Evolutionary conservation across 305 asterid genomes (phyloP).

Genomic region (Fraxinus greggii): DNA sequence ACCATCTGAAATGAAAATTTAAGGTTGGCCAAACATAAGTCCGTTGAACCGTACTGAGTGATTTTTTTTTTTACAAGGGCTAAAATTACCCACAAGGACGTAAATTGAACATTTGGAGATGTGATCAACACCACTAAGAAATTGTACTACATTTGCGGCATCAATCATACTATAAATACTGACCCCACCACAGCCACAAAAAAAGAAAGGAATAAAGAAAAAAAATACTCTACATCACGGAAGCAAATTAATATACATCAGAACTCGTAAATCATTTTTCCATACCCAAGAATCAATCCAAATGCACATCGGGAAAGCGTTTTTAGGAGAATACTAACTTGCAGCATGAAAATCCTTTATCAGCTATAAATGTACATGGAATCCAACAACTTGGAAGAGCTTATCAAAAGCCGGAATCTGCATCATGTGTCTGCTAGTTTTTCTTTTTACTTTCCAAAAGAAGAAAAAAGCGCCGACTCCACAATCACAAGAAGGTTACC

Average conservation of each 20-base stretch:
- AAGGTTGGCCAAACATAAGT: not conserved
- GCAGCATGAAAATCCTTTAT: not conserved
- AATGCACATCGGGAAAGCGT: not conserved
- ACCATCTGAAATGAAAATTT: not conserved
- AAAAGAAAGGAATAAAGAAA: not conserved
- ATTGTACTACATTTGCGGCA: not conserved
- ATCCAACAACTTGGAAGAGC: not conserved
- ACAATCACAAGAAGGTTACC: conserved; percentile 3
- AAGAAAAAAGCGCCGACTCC: not conserved
- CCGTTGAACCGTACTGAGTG: not conserved
- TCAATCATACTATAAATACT: not conserved
- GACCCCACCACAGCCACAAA: no score
- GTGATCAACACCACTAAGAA: not conserved
- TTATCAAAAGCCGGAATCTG: not conserved
- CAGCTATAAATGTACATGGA: not conserved
- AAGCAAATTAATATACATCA: not conserved
- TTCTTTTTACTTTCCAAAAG: not conserved
- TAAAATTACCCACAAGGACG: not conserved
- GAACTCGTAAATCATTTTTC: not conserved
- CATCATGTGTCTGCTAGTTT: not conserved
- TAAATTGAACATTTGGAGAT: not conserved
- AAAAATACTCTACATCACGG: not conserved
- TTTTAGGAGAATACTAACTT: not conserved
- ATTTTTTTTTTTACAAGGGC: not conserved
- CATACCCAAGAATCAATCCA: not conserved